Conservation (phyloP, 345 rosid genomes). For the Gossypium australe region DNA sequence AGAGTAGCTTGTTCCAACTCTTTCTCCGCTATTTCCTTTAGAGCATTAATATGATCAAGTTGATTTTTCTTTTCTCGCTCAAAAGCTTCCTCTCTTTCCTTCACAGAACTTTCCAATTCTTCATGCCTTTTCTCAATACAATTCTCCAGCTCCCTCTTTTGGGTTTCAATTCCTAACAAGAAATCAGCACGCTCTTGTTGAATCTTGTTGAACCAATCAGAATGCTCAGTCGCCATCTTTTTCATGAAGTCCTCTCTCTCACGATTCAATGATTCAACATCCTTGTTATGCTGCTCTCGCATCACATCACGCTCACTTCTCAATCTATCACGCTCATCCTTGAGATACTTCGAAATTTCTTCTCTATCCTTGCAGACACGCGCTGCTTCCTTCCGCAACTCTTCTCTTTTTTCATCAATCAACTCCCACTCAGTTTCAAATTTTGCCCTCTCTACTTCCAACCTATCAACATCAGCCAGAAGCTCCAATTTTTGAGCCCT, state of each 20-base stretch:
- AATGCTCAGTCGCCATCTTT: conserved; percentile 66
- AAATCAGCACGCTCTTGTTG: conserved; percentile 81
- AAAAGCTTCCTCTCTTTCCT: conserved; percentile 72
- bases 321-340: conserved; percentile 74
- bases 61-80: conserved; percentile 74
- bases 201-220: conserved; percentile 82
- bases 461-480: conserved; percentile 67
- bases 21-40: conserved; percentile 57
- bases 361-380: conserved; percentile 55
- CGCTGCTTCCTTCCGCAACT: conserved; percentile 56
- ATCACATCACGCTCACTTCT: conserved; percentile 64
- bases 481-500: conserved; percentile 79
- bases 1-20: conserved; percentile 65
- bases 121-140: conserved; percentile 70
- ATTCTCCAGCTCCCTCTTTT: conserved; percentile 72
- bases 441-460: conserved; percentile 71
- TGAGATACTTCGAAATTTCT: conserved; percentile 57
- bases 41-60: conserved; percentile 49
- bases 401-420: conserved; percentile 88
- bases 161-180: conserved; percentile 75
- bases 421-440: conserved; percentile 93
- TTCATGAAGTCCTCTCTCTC: conserved; percentile 89
- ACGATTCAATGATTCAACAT: conserved; percentile 52
- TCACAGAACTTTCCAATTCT: conserved; percentile 64
- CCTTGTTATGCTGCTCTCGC: conserved; percentile 56